Conservation (phyloP, 2,329 filamentous ascomycete species). For the Curvularia eragrostidis region DNA sequence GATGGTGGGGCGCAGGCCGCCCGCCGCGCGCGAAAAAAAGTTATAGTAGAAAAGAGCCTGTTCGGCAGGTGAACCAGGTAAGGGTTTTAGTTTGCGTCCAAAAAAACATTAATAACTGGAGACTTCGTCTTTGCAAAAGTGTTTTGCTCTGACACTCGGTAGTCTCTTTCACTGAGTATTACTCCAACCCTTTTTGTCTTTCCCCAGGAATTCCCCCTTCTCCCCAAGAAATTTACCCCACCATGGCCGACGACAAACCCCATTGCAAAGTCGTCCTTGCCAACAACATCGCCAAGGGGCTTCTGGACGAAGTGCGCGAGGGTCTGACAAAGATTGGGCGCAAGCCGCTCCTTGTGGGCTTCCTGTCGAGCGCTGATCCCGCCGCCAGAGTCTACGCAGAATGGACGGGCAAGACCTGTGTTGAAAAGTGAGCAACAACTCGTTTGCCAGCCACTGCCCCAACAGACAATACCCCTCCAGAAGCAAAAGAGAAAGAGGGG, state of each 20-base stretch:
- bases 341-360: constrained; percentile 83
- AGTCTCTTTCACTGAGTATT: not conserved
- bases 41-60: constrained; percentile 7
- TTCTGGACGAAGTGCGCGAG: constrained; percentile 78
- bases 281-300: constrained; percentile 80
- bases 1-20: constrained; percentile 23
- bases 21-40: constrained; percentile 17
- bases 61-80: constrained; percentile 5
- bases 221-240: constrained; percentile 20
- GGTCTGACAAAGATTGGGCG: constrained; percentile 75
- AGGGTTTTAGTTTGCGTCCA: not conserved
- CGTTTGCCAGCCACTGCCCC: not conserved
- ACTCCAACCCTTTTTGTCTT: constrained; percentile 1
- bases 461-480: not conserved
- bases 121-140: not conserved
- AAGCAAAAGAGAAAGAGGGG: not conserved
- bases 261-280: constrained; percentile 93
- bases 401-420: constrained; percentile 95
- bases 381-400: constrained; percentile 93
- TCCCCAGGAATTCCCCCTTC: constrained; percentile 5
- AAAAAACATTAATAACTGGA: not conserved
- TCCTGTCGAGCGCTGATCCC: constrained; percentile 90
- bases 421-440: constrained; percentile 79
- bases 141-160: too few species aligned
- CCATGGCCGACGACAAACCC: constrained; percentile 49